These are phyloP conservation scores for Jatropha podagrica DNA, from an alignment of 441 rosid genomes.

Conservation along the genomic window DNA sequence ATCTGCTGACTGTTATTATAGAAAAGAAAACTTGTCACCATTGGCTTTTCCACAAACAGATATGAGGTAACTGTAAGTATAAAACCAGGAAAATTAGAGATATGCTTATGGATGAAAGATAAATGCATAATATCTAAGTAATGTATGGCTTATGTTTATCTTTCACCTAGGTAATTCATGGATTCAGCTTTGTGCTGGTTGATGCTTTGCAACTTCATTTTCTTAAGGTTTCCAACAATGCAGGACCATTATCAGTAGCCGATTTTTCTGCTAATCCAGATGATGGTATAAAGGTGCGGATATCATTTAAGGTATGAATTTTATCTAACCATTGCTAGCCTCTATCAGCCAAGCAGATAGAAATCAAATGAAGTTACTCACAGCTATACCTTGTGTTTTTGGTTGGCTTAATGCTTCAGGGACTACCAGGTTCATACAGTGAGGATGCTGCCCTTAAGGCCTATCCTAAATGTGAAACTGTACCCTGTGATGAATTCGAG, in stretches of 20 bases:
- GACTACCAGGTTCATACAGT: constrained; percentile 46
- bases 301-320: constrained; percentile 51
- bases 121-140: not conserved
- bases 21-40: too few species aligned
- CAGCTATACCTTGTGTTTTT: constrained; percentile 1
- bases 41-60: too few species aligned
- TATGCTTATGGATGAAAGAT: too few species aligned
- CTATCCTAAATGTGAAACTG: constrained; percentile 55
- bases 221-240: constrained; percentile 16
- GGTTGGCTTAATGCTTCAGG: constrained; percentile 32
- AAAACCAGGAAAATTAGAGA: too few species aligned
- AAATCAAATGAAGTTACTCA: constrained; percentile 13
- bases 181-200: not conserved
- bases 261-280: constrained; percentile 37
- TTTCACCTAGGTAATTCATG: not conserved
- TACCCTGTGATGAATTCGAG: constrained; percentile 55
- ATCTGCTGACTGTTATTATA: too few species aligned
- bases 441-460: constrained; percentile 68
- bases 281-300: constrained; percentile 36
- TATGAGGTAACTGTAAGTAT: too few species aligned
- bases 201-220: constrained; percentile 6
- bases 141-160: not conserved
- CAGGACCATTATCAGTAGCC: constrained; percentile 51
- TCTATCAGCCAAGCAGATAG: constrained; percentile 1
- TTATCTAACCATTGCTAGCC: not conserved